Base-by-base conservation (phyloP, 1,139 yeast genomes). In the Pichia sp. region DNA sequence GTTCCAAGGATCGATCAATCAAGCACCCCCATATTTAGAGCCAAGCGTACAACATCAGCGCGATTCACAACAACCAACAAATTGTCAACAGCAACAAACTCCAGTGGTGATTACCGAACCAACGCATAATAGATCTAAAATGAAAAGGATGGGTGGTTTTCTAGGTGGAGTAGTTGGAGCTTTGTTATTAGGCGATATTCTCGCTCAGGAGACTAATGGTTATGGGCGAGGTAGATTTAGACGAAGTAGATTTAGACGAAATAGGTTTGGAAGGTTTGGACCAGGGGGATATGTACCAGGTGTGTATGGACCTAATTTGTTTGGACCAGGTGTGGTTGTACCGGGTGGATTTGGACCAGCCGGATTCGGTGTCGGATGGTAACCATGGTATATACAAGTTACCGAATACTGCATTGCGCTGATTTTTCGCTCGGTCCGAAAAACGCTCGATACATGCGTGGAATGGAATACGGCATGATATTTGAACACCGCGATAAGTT, bases 1-100 rank as follows among this genome's bases (percentile, higher is more conserved):
- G 2, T 73, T 75, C 27, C 44, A 43, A 23, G 4, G 7, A 5
- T 62, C 55, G 16, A 63, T 67, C 5, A 65, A 70, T 40, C 23
- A 9, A 6, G 65, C 71, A 3, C 33, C 44, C 16, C 29, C 44
- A 27, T 40, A 37, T 26, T 32, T 56, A 58, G 45, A 55, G 40
- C 50, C 51, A 40, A 45, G 44, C 42, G 54, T 54, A 5, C 43
- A 29, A 6, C 55, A 44, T 27, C 44, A 40, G 37, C 54, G 45
- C 35, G 55, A 45, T 29, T 37, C 36, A 10, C 66, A 50, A 42
- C 48, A 40, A 29, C 40, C 37, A 9, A 39, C 23, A 29, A 4
- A 26, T 23, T 4, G 5, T n/a, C 48, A 47, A 28, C 52, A 46
- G 33, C 53, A 42, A 29, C 49, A 41, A 29, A 38, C 33, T 2